These are phyloP conservation scores for Corylus avellana DNA, from an alignment of 306 rosid species.

Conservation along the genomic window DNA sequence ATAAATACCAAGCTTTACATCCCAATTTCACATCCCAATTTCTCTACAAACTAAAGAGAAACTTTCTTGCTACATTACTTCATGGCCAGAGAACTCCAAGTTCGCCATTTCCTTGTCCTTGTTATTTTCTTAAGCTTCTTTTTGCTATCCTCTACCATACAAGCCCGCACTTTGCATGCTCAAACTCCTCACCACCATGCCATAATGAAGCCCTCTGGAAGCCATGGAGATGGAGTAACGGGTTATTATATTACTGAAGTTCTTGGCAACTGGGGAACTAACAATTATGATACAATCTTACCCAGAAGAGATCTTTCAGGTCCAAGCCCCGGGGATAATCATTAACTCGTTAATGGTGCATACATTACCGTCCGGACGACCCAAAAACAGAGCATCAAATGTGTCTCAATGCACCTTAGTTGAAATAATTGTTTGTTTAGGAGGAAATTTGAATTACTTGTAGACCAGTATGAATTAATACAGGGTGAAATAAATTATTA, in stretches of 20 bases:
- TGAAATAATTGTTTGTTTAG: background rate
- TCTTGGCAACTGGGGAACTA: slow-evolving; percentile 8
- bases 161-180: slow-evolving; percentile 27
- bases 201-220: background rate
- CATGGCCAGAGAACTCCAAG: slow-evolving; percentile 10
- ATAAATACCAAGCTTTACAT: background rate
- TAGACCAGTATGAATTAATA: too few relatives aligned
- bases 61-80: background rate
- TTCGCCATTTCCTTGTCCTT: slow-evolving; percentile 2
- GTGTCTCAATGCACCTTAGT: too few relatives aligned
- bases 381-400: background rate
- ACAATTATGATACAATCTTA: background rate
- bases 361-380: background rate
- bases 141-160: slow-evolving; percentile 12
- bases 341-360: background rate
- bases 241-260: slow-evolving; percentile 17
- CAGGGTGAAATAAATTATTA: too few relatives aligned
- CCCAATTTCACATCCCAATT: background rate
- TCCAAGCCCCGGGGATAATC: background rate
- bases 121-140: slow-evolving; percentile 24
- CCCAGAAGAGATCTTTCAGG: background rate
- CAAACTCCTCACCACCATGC: background rate
- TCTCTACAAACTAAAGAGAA: background rate
- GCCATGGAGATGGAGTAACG: background rate
- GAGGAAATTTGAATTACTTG: too few relatives aligned